Evolutionary conservation across 768 basidiomycete species (phyloP).

Genomic region (Termitomyces titanicus): DNA sequence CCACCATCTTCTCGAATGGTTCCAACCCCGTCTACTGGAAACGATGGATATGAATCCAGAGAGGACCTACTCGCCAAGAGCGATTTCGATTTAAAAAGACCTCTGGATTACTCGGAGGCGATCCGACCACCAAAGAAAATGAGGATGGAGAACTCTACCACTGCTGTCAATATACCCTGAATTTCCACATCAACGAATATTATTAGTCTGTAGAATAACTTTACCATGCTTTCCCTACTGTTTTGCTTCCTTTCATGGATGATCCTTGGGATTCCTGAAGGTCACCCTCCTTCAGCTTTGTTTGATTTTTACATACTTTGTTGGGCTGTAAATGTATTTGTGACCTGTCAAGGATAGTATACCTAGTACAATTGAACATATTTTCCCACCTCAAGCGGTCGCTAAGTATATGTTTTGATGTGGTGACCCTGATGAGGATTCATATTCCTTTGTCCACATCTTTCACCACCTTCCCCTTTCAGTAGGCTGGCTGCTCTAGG

Average conservation of each 20-base stretch:
- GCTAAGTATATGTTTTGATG: constrained; percentile 9
- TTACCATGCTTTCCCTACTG: constrained; percentile 26
- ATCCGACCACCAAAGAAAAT: constrained; percentile 66
- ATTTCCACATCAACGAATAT: constrained; percentile 14
- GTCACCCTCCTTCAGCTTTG: constrained; percentile 14
- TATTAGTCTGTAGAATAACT: constrained; percentile 34
- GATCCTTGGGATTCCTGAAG: constrained; percentile 17
- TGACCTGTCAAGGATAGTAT: constrained; percentile 11
- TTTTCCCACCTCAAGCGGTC: constrained; percentile 17
- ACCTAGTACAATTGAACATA: background rate
- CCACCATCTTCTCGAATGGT: constrained; percentile 55
- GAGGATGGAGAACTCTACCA: constrained; percentile 53
- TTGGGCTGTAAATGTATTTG: constrained; percentile 29
- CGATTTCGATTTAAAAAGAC: constrained; percentile 59
- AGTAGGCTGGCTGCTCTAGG: background rate
- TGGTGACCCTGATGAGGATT: constrained; percentile 9
- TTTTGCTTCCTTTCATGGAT: constrained; percentile 21
- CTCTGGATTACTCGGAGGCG: constrained; percentile 49
- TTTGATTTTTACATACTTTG: constrained; percentile 13
- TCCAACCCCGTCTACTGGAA: constrained; percentile 42
- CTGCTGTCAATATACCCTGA: constrained; percentile 53
- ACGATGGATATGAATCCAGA: constrained; percentile 33
- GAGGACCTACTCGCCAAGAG: constrained; percentile 41
- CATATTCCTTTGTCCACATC: constrained; percentile 6
- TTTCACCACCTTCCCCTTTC: constrained; percentile 5